phyloP scores from a whole-genome alignment of 75 land plant genomes.

The Pinus albicaulis region DNA sequence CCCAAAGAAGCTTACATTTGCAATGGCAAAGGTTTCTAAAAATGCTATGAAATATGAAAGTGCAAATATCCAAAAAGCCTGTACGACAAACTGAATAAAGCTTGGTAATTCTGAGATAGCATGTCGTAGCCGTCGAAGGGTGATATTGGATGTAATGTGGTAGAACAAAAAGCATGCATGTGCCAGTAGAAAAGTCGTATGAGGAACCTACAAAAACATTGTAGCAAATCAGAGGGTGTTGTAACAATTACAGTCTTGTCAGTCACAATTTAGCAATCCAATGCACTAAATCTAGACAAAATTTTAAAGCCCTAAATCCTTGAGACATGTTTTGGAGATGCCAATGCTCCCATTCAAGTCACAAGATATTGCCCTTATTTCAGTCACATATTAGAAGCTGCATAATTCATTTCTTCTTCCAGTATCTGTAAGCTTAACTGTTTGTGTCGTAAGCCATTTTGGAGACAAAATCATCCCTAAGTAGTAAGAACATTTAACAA shows the following conservation, averaged over 20 bases:
- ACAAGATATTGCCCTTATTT: not conserved
- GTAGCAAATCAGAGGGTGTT: not conserved
- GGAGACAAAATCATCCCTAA: not conserved
- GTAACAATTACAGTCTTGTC: not conserved
- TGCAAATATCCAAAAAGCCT: constrained; percentile 75
- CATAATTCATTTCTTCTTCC: not conserved
- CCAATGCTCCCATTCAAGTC: not conserved
- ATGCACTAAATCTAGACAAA: not conserved
- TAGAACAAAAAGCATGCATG: constrained; percentile 89
- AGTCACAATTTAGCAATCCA: not conserved
- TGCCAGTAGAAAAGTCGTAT: constrained; percentile 85
- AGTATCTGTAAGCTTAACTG: not conserved
- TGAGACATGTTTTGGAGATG: not conserved
- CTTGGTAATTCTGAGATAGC: constrained; percentile 45
- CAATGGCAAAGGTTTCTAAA: constrained; percentile 84
- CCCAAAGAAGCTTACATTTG: constrained; percentile 59
- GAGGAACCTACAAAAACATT: constrained; percentile 66
- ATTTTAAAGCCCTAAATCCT: not conserved
- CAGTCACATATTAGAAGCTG: not conserved
- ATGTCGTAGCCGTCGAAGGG: constrained; percentile 73
- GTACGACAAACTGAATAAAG: constrained; percentile 32
- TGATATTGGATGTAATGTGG: constrained; percentile 78
- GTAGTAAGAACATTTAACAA: not conserved
- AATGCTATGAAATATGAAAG: constrained; percentile 85
- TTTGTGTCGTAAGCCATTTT: not conserved